Percentiles rank a stretch among this genome's conserved stretches.
phyloP scores from a whole-genome alignment of 352 stramenopile species.

The Globisporangium mamillatum region DNA sequence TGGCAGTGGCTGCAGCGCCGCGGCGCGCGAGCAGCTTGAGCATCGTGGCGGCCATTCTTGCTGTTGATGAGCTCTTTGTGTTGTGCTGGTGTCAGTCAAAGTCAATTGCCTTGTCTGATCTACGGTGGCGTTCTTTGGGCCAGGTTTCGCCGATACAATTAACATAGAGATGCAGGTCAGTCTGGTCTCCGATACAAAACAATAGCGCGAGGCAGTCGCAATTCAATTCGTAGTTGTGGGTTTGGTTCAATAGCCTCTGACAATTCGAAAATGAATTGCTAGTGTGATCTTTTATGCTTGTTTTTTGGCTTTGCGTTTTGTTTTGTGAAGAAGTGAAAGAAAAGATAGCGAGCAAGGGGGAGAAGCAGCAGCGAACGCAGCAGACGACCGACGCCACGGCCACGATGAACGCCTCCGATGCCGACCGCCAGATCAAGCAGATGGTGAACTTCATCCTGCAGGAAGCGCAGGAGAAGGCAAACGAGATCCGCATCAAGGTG shows the following conservation, averaged over 20 bases:
- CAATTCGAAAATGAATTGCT: conserved; percentile 19
- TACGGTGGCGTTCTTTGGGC: background rate
- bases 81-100: background rate
- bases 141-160: background rate
- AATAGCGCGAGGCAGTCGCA: background rate
- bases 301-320: background rate
- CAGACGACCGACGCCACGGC: conserved; percentile 5
- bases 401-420: conserved; percentile 82
- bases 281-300: background rate
- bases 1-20: background rate
- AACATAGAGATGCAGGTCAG: too few relatives aligned
- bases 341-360: conserved; percentile 16
- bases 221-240: conserved; percentile 7
- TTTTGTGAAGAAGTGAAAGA: conserved; percentile 7
- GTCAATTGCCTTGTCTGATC: background rate
- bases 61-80: background rate
- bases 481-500: conserved; percentile 98
- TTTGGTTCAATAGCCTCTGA: background rate
- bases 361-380: conserved; percentile 16
- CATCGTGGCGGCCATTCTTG: conserved; percentile 9
- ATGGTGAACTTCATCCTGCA: conserved; percentile 99
- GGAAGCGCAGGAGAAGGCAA: conserved; percentile 99
- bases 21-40: conserved; percentile 12
- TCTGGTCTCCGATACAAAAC: too few relatives aligned
- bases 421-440: conserved; percentile 91